Percentiles rank a stretch among this genome's conserved stretches.
phyloP scores from a whole-genome alignment of 495 filamentous ascomycete genomes.

The Neurospora sp. region DNA sequence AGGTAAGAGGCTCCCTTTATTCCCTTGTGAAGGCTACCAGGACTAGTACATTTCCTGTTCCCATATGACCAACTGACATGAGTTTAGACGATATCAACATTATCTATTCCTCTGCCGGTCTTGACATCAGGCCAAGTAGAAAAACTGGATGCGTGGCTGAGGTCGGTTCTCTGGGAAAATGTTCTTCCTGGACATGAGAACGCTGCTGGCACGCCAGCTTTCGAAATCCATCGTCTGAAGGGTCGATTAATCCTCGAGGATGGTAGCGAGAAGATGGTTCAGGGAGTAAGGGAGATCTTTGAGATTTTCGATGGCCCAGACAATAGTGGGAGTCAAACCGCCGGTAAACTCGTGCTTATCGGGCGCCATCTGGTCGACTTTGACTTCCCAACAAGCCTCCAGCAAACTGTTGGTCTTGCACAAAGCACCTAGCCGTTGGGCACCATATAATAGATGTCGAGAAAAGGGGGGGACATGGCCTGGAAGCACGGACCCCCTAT shows the following conservation, averaged over 20 bases:
- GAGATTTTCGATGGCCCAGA: constrained; percentile 64
- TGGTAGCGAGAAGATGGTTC: constrained; percentile 63
- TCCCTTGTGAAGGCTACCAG: not conserved
- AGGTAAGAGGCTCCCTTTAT: constrained; percentile 38
- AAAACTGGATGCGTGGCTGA: constrained; percentile 70
- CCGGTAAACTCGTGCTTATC: constrained; percentile 74
- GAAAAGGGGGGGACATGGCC: not conserved
- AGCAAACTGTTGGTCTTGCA: constrained; percentile 10
- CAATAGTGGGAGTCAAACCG: constrained; percentile 3
- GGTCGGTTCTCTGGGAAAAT: constrained; percentile 74
- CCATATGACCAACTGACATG: not conserved
- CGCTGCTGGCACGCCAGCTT: constrained; percentile 2
- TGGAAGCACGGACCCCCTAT: not conserved
- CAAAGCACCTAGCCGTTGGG: not conserved
- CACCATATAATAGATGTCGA: not conserved
- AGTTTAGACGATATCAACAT: constrained; percentile 76
- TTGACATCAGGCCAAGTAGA: constrained; percentile 44
- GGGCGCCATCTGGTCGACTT: constrained; percentile 50
- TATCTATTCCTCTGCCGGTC: constrained; percentile 52
- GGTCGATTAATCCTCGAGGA: constrained; percentile 54
- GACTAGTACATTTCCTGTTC: not conserved
- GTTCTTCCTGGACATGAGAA: constrained; percentile 40
- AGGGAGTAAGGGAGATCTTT: constrained; percentile 88
- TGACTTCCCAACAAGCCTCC: constrained; percentile 34
- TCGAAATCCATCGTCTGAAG: constrained; percentile 84